Percentiles rank a stretch among this genome's conserved stretches.
Evolutionary conservation across 139 green algal genomes (phyloP).

Genomic region (Cymbomonas tetramitiformis): DNA sequence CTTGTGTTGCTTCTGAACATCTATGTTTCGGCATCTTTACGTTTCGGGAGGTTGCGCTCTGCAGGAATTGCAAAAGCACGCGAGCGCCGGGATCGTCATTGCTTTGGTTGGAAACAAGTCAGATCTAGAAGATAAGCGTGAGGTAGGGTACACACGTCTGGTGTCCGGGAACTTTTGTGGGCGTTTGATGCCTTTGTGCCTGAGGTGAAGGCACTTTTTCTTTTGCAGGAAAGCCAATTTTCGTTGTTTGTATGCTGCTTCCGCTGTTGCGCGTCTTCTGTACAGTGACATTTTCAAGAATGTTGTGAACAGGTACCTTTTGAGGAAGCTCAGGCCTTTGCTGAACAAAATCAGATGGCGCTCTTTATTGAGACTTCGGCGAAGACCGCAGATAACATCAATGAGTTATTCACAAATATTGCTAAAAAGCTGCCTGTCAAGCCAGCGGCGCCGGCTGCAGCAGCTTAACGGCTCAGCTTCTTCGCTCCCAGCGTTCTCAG

Average conservation of each 20-base stretch:
- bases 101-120: constrained; percentile 71
- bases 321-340: constrained; percentile 41
- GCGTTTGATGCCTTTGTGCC: not conserved
- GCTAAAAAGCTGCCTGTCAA: no score
- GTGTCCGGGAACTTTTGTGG: not conserved
- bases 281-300: no score
- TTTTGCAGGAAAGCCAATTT: not conserved
- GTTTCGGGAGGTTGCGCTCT: no score
- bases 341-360: constrained; percentile 32
- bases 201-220: not conserved
- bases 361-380: constrained; percentile 49
- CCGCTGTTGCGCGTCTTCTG: no score
- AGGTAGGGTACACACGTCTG: constrained; percentile 23
- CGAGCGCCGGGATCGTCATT: constrained; percentile 35
- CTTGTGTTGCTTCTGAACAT: no score
- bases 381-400: constrained; percentile 38
- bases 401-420: constrained; percentile 42
- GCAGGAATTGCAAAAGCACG: constrained; percentile 49
- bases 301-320: no score
- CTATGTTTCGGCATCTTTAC: no score
- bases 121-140: constrained; percentile 42
- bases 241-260: not conserved
- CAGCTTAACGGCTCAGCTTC: no score
- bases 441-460: no score
- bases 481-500: no score